Evolutionary conservation across 768 basidiomycete species (phyloP).

Genomic region (Vishniacozyma victoriae): DNA sequence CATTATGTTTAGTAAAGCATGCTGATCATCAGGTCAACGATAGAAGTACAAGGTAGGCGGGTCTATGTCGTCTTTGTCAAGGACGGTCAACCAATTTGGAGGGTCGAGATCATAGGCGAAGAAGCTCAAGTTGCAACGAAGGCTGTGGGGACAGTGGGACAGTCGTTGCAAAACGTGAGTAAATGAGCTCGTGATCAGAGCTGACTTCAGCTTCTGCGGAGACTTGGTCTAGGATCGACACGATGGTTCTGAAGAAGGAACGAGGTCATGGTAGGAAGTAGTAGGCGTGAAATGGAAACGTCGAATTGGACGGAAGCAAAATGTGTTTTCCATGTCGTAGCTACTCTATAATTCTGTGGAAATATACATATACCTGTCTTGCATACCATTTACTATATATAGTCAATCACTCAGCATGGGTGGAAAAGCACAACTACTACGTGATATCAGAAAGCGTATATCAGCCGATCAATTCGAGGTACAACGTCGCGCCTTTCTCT

Average conservation of each 20-base stretch:
- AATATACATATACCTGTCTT: too few species aligned
- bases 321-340: too few species aligned
- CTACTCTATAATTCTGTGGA: too few species aligned
- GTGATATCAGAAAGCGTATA: conserved; percentile 39
- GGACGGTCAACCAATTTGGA: background rate
- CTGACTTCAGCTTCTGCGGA: background rate
- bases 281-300: too few species aligned
- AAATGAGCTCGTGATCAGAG: background rate
- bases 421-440: conserved; percentile 24
- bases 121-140: background rate
- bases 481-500: conserved; percentile 80
- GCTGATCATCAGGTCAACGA: background rate
- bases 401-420: too few species aligned
- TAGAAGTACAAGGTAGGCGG: background rate
- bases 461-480: conserved; percentile 59
- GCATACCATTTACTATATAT: too few species aligned
- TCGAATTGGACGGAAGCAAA: too few species aligned
- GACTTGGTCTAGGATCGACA: background rate
- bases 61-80: background rate
- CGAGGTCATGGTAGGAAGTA: too few species aligned
- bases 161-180: background rate
- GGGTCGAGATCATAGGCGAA: background rate
- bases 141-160: background rate
- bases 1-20: background rate
- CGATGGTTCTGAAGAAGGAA: too few species aligned